A percentile compares a stretch with the other conserved stretches of the same genome.
These are phyloP conservation scores for Chrysanthemum seticuspe DNA, from an alignment of 129 eudicot species.

Conservation along the genomic window DNA sequence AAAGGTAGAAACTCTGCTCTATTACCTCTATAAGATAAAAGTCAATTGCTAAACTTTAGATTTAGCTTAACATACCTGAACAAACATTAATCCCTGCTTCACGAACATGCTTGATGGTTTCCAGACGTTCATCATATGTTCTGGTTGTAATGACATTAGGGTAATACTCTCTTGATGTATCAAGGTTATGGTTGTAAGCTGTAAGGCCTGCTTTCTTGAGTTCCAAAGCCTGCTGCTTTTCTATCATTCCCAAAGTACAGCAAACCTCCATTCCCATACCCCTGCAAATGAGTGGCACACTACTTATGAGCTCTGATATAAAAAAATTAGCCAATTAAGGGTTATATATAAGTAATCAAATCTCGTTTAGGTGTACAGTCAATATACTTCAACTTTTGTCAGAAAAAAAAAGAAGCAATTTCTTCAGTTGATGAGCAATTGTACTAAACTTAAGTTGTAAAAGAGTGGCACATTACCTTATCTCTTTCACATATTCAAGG, in stretches of 20 bases:
- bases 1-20: neutral
- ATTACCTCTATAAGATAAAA: too few species aligned
- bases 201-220: conserved; percentile 97
- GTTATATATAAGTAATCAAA: neutral
- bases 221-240: conserved; percentile 87
- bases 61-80: conserved; percentile 56
- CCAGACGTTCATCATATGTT: conserved; percentile 84
- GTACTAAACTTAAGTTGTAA: neutral
- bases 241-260: conserved; percentile 97
- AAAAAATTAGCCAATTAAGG: neutral
- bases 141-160: conserved; percentile 91
- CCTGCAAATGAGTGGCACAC: conserved; percentile 37
- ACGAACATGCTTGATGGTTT: conserved; percentile 89
- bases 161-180: conserved; percentile 95
- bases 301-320: conserved; percentile 23
- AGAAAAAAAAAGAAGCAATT: too few species aligned
- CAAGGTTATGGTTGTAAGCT: conserved; percentile 97
- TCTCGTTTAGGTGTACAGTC: too few species aligned
- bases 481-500: conserved; percentile 92
- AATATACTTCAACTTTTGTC: too few species aligned
- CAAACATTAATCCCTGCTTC: conserved; percentile 99
- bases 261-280: conserved; percentile 99
- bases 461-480: conserved; percentile 50
- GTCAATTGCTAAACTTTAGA: neutral
- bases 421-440: too few species aligned